Evolutionary conservation across 2,329 filamentous ascomycete genomes (phyloP).

Genomic region (Phialemoniopsis sp.): DNA sequence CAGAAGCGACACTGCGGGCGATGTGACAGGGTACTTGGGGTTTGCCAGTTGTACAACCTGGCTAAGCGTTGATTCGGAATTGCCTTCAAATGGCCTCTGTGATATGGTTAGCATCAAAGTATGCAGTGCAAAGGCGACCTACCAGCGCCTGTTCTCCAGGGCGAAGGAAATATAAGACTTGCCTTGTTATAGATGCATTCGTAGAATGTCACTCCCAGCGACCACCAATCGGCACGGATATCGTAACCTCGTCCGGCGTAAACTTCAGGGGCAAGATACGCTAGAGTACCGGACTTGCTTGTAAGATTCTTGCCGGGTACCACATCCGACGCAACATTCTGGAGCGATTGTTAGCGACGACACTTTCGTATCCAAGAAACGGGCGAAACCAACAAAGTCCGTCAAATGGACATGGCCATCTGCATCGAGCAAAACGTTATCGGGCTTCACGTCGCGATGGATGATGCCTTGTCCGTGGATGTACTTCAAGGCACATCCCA

Average conservation of each 20-base stretch:
- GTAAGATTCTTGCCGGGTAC: constrained; percentile 77
- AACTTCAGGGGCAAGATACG: constrained; percentile 93
- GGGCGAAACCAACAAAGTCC: constrained; percentile 73
- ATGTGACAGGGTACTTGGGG: constrained; percentile 88
- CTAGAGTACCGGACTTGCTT: constrained; percentile 94
- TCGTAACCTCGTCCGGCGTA: constrained; percentile 89
- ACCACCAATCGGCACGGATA: constrained; percentile 97
- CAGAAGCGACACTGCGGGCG: constrained; percentile 80
- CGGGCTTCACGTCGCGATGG: constrained; percentile 86
- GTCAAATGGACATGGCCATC: constrained; percentile 96
- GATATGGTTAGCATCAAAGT: neutral
- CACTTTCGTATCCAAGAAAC: constrained; percentile 4
- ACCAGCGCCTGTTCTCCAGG: too few species aligned
- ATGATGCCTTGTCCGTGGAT: constrained; percentile 85
- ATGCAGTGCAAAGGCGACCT: neutral
- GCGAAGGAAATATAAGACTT: constrained; percentile 17
- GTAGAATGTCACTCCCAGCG: constrained; percentile 94
- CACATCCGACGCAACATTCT: constrained; percentile 97
- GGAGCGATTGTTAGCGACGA: constrained; percentile 24
- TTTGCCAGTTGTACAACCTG: constrained; percentile 76
- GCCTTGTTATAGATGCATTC: constrained; percentile 99
- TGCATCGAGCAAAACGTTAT: constrained; percentile 83
- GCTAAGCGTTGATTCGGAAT: constrained; percentile 75
- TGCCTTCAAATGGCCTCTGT: constrained; percentile 89
- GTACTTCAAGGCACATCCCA: constrained; percentile 86